Evolutionary conservation across 2,329 filamentous ascomycete species (phyloP).

Genomic region (Calonectria multiphialidica): DNA sequence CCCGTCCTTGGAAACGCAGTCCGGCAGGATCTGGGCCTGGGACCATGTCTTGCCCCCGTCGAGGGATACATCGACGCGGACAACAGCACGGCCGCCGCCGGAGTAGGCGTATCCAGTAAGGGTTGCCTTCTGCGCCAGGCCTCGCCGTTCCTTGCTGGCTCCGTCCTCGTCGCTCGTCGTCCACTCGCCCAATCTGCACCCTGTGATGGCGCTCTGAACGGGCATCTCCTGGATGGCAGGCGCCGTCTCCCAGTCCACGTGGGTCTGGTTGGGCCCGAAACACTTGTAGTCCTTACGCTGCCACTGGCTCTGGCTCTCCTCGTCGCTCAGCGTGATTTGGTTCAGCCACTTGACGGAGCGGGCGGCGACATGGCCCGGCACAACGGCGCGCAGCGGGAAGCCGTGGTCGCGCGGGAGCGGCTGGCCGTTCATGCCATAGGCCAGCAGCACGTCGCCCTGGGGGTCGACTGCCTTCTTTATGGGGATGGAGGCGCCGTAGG

Average conservation of each 20-base stretch:
- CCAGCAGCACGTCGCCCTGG: conserved; percentile 73
- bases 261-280: conserved; percentile 73
- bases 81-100: conserved; percentile 73
- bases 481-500: conserved; percentile 72
- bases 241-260: conserved; percentile 72
- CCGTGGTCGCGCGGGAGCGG: conserved; percentile 75
- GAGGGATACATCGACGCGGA: conserved; percentile 75
- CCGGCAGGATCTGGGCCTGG: conserved; percentile 70
- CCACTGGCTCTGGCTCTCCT: conserved; percentile 76
- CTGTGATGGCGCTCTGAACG: conserved; percentile 75
- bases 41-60: conserved; percentile 75
- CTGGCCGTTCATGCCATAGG: conserved; percentile 76
- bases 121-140: conserved; percentile 45
- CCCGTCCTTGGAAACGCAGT: conserved; percentile 51
- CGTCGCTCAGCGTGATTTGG: conserved; percentile 72
- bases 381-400: conserved; percentile 71
- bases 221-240: conserved; percentile 77
- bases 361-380: conserved; percentile 75
- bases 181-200: conserved; percentile 57
- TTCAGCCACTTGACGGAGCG: conserved; percentile 78
- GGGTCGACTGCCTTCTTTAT: conserved; percentile 69
- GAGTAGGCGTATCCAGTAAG: conserved; percentile 76
- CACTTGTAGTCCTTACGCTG: conserved; percentile 77
- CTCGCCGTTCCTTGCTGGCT: neutral
- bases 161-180: neutral